phyloP scores from a whole-genome alignment of 2,329 filamentous ascomycete species.

The Didymosphaeria variabile region DNA sequence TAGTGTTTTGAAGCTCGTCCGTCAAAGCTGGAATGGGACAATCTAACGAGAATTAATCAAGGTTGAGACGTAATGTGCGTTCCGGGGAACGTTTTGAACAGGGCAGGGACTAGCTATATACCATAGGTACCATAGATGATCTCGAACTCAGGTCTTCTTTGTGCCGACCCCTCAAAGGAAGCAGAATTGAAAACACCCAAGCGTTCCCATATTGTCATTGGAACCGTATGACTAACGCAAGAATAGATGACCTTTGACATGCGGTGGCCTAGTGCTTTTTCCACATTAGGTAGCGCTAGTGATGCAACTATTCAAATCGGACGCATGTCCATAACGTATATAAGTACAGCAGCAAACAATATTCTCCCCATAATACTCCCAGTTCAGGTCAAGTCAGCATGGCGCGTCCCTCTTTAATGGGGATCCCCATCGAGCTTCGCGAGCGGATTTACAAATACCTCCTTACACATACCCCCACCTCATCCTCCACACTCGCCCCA shows the following conservation, averaged over 20 bases:
- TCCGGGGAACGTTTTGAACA: too few relatives aligned
- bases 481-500: neutral
- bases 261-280: neutral
- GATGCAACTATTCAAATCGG: neutral
- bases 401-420: neutral
- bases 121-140: too few relatives aligned
- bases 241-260: neutral
- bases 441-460: conserved; percentile 17
- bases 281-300: neutral
- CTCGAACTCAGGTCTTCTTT: too few relatives aligned
- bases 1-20: too few relatives aligned
- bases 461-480: conserved; percentile 9
- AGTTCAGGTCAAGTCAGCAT: neutral
- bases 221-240: neutral
- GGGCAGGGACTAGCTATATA: too few relatives aligned
- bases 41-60: too few relatives aligned
- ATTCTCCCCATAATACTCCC: too few relatives aligned
- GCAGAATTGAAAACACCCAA: too few relatives aligned
- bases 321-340: neutral
- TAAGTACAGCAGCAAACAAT: neutral
- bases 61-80: too few relatives aligned
- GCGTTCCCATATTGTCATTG: too few relatives aligned
- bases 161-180: too few relatives aligned
- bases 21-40: too few relatives aligned
- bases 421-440: conserved; percentile 12